Conservation (phyloP, 208 protist genomes). For the Leishmania martiniquensis region DNA sequence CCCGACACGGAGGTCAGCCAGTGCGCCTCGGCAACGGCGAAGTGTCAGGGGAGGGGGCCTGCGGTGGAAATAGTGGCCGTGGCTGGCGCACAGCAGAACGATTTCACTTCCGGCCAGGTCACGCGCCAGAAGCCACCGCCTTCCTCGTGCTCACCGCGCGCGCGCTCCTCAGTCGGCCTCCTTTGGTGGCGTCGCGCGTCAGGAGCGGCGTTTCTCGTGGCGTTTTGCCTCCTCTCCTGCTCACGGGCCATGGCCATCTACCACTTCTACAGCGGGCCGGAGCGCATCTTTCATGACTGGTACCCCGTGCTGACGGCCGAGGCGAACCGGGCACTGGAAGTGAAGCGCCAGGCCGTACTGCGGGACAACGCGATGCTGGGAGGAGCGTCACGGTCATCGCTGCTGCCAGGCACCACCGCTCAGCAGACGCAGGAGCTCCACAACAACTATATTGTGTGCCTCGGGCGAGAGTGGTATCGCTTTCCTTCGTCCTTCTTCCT, state of each 20-base stretch:
- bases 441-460: slow-evolving; percentile 70
- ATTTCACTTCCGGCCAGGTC: no score
- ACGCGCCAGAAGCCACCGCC: not conserved
- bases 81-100: not conserved
- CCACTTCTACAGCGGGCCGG: slow-evolving; percentile 76
- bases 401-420: slow-evolving; percentile 2
- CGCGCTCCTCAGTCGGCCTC: not conserved
- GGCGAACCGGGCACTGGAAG: slow-evolving; percentile 15
- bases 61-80: no score
- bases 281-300: slow-evolving; percentile 65
- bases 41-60: no score
- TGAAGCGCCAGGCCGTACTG: not conserved
- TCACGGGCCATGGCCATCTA: slow-evolving; percentile 68
- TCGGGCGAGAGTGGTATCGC: slow-evolving; percentile 95
- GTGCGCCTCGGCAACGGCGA: not conserved
- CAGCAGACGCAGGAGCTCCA: slow-evolving; percentile 17
- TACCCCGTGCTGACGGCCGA: slow-evolving; percentile 50
- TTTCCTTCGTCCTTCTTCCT: slow-evolving; percentile 95
- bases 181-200: slow-evolving; percentile 6
- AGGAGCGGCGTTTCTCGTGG: slow-evolving; percentile 41
- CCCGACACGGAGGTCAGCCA: slow-evolving; percentile 2
- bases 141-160: not conserved
- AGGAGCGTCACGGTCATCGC: not conserved
- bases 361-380: not conserved
- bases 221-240: slow-evolving; percentile 59